Base-by-base conservation (phyloP, 2,329 filamentous ascomycete species). In the Colletotrichum godetiae region DNA sequence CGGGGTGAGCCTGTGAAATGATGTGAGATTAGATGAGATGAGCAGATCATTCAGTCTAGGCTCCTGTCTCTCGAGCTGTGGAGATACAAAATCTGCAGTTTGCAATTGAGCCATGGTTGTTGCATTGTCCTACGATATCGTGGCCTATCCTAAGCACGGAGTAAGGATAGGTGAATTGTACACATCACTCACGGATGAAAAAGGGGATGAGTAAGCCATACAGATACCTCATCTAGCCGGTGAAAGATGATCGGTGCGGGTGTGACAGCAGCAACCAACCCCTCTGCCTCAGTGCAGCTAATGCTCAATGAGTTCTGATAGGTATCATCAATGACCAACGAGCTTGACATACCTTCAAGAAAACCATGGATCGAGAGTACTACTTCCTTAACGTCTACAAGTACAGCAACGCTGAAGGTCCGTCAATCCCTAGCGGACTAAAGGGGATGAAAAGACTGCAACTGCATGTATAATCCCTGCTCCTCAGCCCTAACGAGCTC, bases 381-480 rank as follows among this genome's bases (percentile, higher is more conserved):
- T 22, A 4, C 19, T 49, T 19, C 19, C 4, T n/a, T 8, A 49
- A 22, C 7, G 10, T 49, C 7, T 8, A 49, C 42, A n/a, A n/a
- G n/a, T n/a, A n/a, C n/a, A 49, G 7, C 8, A 8, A 24, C 53
- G 53, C 22, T 15, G 24, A 27, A 56, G 6, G 15, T 19, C 37
- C 37, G 37, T 8, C 6, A 8, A 19, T 56, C 15, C 5, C n/a
- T 19, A 24, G 15, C 37, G 27, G 15, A 15, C 13, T 8, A 7
- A 29, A 35, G 22, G 22, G 15, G 7, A 7, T 19, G 4, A 12
- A 35, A 33, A 60, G 12, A 22, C n/a, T 53, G 15, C 27, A 19
- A 10, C 19, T 13, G 56, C 55, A 70, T 60, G 55, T 46, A 46
- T 55, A 5, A 70, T 46, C 68, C 55, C 53, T 67, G 62, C 33